Conservation (phyloP, 2,329 filamentous ascomycete species). For the Fusarium veterinarium region DNA sequence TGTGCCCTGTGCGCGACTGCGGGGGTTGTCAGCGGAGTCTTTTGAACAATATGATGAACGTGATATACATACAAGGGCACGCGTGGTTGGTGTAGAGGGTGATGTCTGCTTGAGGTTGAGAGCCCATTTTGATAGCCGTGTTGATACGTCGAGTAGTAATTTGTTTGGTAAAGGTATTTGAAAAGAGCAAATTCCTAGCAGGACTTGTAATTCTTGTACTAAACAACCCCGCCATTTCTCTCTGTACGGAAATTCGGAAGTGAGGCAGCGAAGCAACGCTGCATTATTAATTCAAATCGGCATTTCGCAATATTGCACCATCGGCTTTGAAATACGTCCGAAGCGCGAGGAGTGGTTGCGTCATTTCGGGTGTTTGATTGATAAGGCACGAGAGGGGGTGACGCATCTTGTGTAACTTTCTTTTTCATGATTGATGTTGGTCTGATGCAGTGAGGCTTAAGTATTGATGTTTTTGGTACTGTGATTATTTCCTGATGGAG, state of each 20-base stretch:
- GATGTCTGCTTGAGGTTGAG: constrained; percentile 53
- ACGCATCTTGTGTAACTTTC: not conserved
- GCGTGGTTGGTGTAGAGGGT: constrained; percentile 76
- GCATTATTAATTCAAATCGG: constrained; percentile 12
- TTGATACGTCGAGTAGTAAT: constrained; percentile 3
- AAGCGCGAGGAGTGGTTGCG: constrained; percentile 18
- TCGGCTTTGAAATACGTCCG: constrained; percentile 13
- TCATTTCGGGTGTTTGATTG: not conserved
- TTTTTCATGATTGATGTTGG: too few species aligned
- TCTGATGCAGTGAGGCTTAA: not conserved
- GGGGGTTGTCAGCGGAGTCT: constrained; percentile 26
- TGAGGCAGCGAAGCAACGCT: not conserved
- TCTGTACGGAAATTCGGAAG: not conserved
- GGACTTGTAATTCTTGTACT: not conserved
- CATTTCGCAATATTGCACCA: not conserved
- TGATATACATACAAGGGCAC: constrained; percentile 67
- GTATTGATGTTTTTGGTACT: not conserved
- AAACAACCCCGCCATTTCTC: not conserved
- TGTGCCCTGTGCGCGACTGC: constrained; percentile 78
- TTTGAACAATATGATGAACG: not conserved
- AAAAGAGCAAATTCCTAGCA: not conserved
- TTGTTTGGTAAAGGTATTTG: not conserved
- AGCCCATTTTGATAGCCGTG: constrained; percentile 27
- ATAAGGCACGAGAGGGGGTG: not conserved
- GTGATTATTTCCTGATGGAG: constrained; percentile 4